Base-by-base conservation (phyloP, 495 filamentous ascomycete species). In the Neurospora sp. region DNA sequence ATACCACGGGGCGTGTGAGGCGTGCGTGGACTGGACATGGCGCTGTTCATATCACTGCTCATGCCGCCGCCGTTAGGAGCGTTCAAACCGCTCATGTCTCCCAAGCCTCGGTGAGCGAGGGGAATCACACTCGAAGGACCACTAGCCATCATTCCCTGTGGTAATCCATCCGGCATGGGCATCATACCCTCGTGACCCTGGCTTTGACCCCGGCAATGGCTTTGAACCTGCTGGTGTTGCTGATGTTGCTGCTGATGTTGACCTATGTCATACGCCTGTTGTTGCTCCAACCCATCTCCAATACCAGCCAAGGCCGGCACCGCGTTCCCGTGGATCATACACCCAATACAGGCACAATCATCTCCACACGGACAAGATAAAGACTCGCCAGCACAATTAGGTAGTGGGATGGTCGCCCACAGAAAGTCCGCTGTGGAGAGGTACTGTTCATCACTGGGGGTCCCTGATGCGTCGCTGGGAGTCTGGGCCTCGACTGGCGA, bases 331-430 rank as follows among this genome's bases (percentile, higher is more conserved):
- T 71, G 77, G n/a, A 82, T 73, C 16, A 74, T 31, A 71, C 87
- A 88, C 18, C 85, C 86, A 4, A 85, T 74, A 71, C 87, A 88
- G 35, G 82, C 74, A 74, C 87, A 88, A 71, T 84, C 83, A 70
- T 87, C 85, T 6, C 86, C 86, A 70, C 87, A 88, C 3, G 81
- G 84, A 70, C 87, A 88, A 59, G 77, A 79, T 9, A 77, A 74
- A 75, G 71, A 79, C 78, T 8, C 85, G 84, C 2, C 75, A 78
- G 66, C 84, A 83, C 5, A 77, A 42, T 74, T 78, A 10, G 77
- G 73, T 22, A 83, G 77, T 5, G 84, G 79, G 40, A 88, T 82
- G 22, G 81, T 81, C 18, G 88, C 84, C 73, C 87, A 88, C 69
- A 87, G 80, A 73, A 82, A 88, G 66, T 88, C 84, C 27, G 74